These are phyloP conservation scores for Uronychia binucleata DNA, from an alignment of 73 alveolate genomes.

Conservation along the genomic window DNA sequence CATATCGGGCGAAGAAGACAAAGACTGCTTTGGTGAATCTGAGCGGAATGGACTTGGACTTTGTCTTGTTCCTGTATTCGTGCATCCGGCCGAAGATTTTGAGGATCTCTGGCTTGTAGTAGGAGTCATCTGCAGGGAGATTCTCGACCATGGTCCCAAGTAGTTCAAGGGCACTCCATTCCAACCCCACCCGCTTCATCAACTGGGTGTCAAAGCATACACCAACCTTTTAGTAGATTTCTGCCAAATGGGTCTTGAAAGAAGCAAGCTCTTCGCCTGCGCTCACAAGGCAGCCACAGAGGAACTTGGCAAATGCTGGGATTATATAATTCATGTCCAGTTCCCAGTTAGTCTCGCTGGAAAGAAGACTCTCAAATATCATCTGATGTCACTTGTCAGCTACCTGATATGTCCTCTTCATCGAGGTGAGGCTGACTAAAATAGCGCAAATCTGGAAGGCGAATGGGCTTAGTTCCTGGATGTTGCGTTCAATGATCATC, in stretches of 20 bases:
- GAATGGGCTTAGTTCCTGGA: conserved; percentile 18
- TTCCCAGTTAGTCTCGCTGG: conserved; percentile 28
- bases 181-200: not conserved
- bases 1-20: conserved; percentile 37
- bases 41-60: conserved; percentile 29
- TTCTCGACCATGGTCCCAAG: not conserved
- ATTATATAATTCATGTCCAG: conserved; percentile 46
- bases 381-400: too few species aligned
- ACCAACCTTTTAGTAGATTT: not conserved
- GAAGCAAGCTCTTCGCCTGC: not conserved
- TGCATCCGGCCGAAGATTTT: conserved; percentile 20
- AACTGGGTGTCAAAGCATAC: not conserved
- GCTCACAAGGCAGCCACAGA: not conserved
- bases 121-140: not conserved
- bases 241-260: not conserved
- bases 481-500: conserved; percentile 5
- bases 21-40: conserved; percentile 21
- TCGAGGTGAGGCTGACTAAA: conserved; percentile 17
- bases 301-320: conserved; percentile 23
- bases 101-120: not conserved
- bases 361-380: not conserved
- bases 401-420: conserved; percentile 9
- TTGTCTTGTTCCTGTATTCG: conserved; percentile 38
- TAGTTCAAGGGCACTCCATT: not conserved
- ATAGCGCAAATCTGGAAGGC: conserved; percentile 42